Evolutionary conservation across 805 yeast species (phyloP).

Genomic region (Candida stauntonica): DNA sequence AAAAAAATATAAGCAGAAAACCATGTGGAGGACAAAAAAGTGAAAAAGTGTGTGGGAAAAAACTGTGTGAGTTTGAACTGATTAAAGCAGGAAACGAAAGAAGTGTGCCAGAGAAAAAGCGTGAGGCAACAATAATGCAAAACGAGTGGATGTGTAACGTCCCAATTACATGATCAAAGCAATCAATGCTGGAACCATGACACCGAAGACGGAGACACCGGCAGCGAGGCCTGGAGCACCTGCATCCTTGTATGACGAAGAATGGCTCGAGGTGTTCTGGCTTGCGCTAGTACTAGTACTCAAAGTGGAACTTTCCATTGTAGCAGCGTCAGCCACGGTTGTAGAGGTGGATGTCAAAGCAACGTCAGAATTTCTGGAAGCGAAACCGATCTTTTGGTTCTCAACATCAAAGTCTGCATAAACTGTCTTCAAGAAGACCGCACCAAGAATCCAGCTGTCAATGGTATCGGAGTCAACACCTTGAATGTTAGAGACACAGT

Average conservation of each 20-base stretch:
- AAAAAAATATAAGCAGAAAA: background rate
- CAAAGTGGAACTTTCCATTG: background rate
- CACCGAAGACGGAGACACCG: slow-evolving; percentile 6
- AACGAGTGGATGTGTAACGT: too few species aligned
- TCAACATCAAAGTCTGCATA: slow-evolving; percentile 57
- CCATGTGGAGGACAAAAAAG: too few species aligned
- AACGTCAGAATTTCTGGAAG: slow-evolving; percentile 35
- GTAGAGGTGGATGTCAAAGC: slow-evolving; percentile 24
- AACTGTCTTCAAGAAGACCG: slow-evolving; percentile 50
- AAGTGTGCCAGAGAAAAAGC: too few species aligned
- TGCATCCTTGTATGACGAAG: slow-evolving; percentile 7
- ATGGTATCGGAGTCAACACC: slow-evolving; percentile 40
- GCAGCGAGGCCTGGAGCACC: slow-evolving; percentile 3
- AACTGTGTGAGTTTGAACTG: too few species aligned
- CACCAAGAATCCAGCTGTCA: slow-evolving; percentile 59
- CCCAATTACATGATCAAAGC: slow-evolving; percentile 7
- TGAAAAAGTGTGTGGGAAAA: too few species aligned
- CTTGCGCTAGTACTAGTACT: slow-evolving; percentile 1
- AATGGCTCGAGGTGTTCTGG: slow-evolving; percentile 5
- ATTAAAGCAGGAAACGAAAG: too few species aligned
- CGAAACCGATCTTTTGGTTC: slow-evolving; percentile 48
- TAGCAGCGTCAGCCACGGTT: slow-evolving; percentile 6
- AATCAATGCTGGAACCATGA: slow-evolving; percentile 6
- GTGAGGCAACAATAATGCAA: too few species aligned
- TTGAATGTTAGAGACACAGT: slow-evolving; percentile 63